Conservation (phyloP, 768 basidiomycete species). For the Dioszegia crocea region DNA sequence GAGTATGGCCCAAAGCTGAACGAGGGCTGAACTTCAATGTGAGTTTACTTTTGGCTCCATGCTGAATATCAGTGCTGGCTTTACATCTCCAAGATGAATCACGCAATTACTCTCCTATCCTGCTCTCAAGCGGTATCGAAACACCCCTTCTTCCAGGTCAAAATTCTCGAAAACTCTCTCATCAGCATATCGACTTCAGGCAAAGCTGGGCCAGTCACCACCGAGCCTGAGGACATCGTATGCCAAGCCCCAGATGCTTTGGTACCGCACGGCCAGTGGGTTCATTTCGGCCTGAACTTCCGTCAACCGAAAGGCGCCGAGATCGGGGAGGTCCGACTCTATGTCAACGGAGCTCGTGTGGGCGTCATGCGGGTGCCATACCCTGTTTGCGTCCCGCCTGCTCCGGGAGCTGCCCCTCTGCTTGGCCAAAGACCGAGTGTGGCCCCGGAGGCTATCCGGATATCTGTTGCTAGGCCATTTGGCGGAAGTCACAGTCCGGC, state of each 20-base stretch:
- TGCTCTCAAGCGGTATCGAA: constrained; percentile 30
- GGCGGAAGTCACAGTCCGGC: constrained; percentile 6
- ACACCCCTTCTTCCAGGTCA: constrained; percentile 35
- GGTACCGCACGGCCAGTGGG: constrained; percentile 45
- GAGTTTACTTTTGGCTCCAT: constrained; percentile 1
- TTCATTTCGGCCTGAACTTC: constrained; percentile 39
- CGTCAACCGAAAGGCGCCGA: constrained; percentile 34
- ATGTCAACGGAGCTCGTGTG: constrained; percentile 42
- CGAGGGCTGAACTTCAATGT: constrained; percentile 48
- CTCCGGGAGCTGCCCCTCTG: constrained; percentile 8
- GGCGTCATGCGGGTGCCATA: constrained; percentile 38
- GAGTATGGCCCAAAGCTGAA: constrained; percentile 32
- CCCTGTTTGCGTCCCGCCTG: constrained; percentile 21
- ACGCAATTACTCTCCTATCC: constrained; percentile 41
- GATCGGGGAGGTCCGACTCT: constrained; percentile 30
- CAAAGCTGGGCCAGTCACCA: constrained; percentile 5
- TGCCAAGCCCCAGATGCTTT: constrained; percentile 43
- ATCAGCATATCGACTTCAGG: constrained; percentile 34
- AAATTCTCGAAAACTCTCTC: constrained; percentile 46
- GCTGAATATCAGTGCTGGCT: constrained; percentile 38
- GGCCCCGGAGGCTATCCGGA: constrained; percentile 25
- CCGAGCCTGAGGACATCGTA: constrained; percentile 27
- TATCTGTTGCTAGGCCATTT: constrained; percentile 21
- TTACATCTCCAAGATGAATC: constrained; percentile 42
- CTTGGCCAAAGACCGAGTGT: constrained; percentile 14